Conservation (phyloP, 2,329 filamentous ascomycete species). For the Phyllosticta citrichinensis region DNA sequence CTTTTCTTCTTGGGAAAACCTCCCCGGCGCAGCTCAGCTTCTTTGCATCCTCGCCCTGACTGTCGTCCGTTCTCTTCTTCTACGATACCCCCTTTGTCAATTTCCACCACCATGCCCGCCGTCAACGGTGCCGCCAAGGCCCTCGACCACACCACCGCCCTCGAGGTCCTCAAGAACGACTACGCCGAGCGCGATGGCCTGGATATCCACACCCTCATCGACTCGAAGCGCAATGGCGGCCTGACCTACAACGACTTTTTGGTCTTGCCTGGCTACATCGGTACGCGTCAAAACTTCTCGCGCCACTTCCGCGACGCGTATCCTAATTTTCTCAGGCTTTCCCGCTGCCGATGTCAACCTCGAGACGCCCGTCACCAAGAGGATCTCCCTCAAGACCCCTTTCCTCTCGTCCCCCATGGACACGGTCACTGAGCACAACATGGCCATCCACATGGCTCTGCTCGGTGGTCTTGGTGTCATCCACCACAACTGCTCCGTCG, state of each 20-base stretch:
- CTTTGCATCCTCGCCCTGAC: conserved; percentile 14
- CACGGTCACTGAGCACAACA: conserved; percentile 97
- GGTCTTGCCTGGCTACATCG: conserved; percentile 92
- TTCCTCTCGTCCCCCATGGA: conserved; percentile 99
- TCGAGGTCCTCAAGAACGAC: conserved; percentile 66
- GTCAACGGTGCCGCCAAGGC: conserved; percentile 56
- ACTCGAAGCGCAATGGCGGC: conserved; percentile 85
- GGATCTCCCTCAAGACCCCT: conserved; percentile 90
- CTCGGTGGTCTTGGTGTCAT: conserved; percentile 88
- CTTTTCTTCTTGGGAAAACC: conserved; percentile 40
- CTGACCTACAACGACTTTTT: conserved; percentile 99
- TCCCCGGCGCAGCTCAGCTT: conserved; percentile 48
- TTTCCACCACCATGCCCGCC: conserved; percentile 52
- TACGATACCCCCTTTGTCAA: conserved; percentile 4
- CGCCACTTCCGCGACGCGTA: conserved; percentile 13
- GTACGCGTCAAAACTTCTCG: conserved; percentile 29
- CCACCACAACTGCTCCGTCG: conserved; percentile 98
- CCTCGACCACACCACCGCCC: conserved; percentile 64
- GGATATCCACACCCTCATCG: conserved; percentile 73
- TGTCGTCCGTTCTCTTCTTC: conserved; percentile 21
- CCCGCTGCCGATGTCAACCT: conserved; percentile 79
- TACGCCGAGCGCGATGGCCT: conserved; percentile 79
- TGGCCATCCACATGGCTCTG: conserved; percentile 95
- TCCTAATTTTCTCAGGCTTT: conserved; percentile 51
- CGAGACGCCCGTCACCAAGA: conserved; percentile 88